Conservation (phyloP, 1,284 basidiomycete species). For the Marasmius oreades region DNA sequence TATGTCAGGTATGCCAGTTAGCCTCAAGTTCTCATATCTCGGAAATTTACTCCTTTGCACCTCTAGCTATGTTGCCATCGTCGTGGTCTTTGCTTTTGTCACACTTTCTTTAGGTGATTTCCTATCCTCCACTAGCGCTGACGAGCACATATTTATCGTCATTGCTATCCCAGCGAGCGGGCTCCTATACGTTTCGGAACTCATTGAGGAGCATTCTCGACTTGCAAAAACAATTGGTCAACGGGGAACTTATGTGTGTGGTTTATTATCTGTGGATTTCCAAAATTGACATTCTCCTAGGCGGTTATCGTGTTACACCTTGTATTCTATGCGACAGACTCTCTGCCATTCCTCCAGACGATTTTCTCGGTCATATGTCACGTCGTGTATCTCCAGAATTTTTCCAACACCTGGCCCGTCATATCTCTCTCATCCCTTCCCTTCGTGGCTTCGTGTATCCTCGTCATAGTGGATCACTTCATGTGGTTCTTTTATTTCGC, state of each 20-base stretch:
- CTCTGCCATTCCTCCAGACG: slow-evolving; percentile 71
- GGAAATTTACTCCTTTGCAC: background rate
- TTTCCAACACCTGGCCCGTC: slow-evolving; percentile 83
- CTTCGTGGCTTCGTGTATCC: slow-evolving; percentile 79
- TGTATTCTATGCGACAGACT: slow-evolving; percentile 76
- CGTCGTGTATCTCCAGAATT: slow-evolving; percentile 87
- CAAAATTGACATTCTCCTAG: slow-evolving; percentile 37
- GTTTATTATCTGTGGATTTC: background rate
- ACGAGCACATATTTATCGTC: slow-evolving; percentile 13
- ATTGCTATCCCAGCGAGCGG: slow-evolving; percentile 68
- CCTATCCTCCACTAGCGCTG: too few species aligned
- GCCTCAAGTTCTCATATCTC: too few species aligned
- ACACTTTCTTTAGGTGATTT: slow-evolving; percentile 70
- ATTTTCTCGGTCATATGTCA: slow-evolving; percentile 83
- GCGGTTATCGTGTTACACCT: slow-evolving; percentile 74
- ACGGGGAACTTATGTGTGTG: slow-evolving; percentile 79
- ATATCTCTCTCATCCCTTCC: slow-evolving; percentile 82
- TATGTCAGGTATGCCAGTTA: slow-evolving; percentile 43
- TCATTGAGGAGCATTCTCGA: slow-evolving; percentile 90
- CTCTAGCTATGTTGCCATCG: slow-evolving; percentile 58
- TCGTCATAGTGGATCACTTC: slow-evolving; percentile 89
- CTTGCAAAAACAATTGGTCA: slow-evolving; percentile 78
- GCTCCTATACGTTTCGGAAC: slow-evolving; percentile 86
- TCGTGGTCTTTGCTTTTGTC: slow-evolving; percentile 74
- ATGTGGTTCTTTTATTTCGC: slow-evolving; percentile 94